A percentile compares a stretch with the other conserved stretches of the same genome.
Conservation (phyloP, 371 early-diverging fungal genomes). For the Mucor mucedo region DNA sequence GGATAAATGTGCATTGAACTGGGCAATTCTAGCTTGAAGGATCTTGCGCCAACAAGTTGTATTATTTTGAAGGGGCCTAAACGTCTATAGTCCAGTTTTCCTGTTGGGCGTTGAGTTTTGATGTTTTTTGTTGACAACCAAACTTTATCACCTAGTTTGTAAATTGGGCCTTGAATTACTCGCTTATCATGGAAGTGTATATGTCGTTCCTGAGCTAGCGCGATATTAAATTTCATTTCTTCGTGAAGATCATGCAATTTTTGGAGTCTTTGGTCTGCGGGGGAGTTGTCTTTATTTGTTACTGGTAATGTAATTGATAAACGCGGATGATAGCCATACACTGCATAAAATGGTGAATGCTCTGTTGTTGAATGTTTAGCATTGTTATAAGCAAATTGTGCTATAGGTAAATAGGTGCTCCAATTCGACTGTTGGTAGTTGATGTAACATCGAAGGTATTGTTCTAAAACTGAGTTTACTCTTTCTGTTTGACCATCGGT, state of each 20-base stretch:
- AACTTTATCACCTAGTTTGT: conserved; percentile 34
- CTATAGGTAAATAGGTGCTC: too few species aligned
- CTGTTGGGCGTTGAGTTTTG: conserved; percentile 26
- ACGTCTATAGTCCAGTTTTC: conserved; percentile 28
- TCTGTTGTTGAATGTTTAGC: conserved; percentile 31
- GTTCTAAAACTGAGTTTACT: conserved; percentile 56
- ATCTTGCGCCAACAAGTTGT: conserved; percentile 19
- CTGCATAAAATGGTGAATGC: conserved; percentile 31
- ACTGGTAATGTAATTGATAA: conserved; percentile 2
- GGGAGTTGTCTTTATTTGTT: background rate
- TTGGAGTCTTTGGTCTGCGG: background rate
- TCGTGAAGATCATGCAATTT: conserved; percentile 3
- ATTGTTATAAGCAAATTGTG: conserved; percentile 61
- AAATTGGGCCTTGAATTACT: background rate
- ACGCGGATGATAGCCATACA: conserved; percentile 38
- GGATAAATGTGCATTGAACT: conserved; percentile 6
- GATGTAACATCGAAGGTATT: conserved; percentile 54
- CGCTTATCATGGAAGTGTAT: conserved; percentile 18
- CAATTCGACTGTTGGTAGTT: too few species aligned
- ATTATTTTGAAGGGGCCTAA: conserved; percentile 40
- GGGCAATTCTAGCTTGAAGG: conserved; percentile 35
- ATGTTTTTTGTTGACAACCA: too few species aligned
- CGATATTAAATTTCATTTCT: conserved; percentile 11
- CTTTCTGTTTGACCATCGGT: too few species aligned
- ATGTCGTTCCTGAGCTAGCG: conserved; percentile 14